phyloP scores from a whole-genome alignment of 805 yeast genomes.

The Kodamaea fukazawae region DNA sequence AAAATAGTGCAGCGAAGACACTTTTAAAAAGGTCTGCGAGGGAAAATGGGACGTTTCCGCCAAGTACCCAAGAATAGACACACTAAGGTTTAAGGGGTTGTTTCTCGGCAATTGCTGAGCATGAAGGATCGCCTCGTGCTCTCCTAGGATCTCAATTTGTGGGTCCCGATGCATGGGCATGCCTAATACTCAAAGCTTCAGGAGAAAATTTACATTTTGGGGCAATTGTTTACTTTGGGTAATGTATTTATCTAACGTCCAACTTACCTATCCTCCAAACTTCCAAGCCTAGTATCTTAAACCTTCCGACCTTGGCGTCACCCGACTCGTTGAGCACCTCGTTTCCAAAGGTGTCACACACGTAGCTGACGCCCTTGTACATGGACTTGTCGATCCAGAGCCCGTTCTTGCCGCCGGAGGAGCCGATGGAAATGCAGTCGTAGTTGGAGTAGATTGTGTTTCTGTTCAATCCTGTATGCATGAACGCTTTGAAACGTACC shows the following conservation, averaged over 20 bases:
- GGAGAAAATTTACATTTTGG: neutral
- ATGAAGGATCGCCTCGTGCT: too few species aligned
- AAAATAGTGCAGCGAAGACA: too few species aligned
- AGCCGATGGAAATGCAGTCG: constrained; percentile 78
- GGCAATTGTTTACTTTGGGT: neutral
- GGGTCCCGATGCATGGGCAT: too few species aligned
- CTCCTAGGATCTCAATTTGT: too few species aligned
- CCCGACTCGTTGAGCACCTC: constrained; percentile 53
- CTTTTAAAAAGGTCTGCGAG: too few species aligned
- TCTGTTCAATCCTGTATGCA: constrained; percentile 85
- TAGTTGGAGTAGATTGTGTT: constrained; percentile 80
- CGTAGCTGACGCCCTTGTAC: constrained; percentile 71
- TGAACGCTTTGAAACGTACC: constrained; percentile 67
- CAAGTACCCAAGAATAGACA: too few species aligned
- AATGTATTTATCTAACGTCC: constrained; percentile 1
- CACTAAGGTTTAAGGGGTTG: too few species aligned
- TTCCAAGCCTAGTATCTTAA: constrained; percentile 74
- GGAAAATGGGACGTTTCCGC: too few species aligned
- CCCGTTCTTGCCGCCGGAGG: constrained; percentile 91
- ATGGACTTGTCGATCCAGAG: constrained; percentile 80
- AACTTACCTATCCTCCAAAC: constrained; percentile 72
- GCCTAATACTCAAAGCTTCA: neutral
- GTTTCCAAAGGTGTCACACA: constrained; percentile 85
- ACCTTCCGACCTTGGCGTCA: constrained; percentile 50
- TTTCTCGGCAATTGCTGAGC: too few species aligned